Conservation (phyloP, 2,329 filamentous ascomycete species). For the Claviceps cyperi region DNA sequence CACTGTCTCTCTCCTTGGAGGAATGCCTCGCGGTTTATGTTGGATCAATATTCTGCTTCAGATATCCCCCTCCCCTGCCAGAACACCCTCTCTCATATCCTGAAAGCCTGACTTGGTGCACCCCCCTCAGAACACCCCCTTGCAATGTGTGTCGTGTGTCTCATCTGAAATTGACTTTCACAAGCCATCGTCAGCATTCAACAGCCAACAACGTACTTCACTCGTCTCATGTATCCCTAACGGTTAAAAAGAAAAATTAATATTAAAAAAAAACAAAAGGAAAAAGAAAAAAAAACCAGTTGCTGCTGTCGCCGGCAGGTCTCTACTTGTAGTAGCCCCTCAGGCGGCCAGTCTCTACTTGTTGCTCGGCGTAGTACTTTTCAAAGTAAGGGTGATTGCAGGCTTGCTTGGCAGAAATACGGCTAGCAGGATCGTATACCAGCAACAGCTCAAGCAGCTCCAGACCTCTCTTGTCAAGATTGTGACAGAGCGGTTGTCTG, state of each 20-base stretch:
- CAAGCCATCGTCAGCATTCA: neutral
- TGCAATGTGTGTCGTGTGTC: neutral
- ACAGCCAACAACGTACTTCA: neutral
- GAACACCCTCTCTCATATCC: conserved; percentile 7
- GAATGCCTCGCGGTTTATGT: neutral
- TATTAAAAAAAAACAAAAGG: neutral
- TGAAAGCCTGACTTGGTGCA: conserved; percentile 7
- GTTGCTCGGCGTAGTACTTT: conserved; percentile 19
- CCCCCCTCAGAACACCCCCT: neutral
- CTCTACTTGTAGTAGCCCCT: conserved; percentile 25
- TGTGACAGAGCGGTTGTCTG: conserved; percentile 50
- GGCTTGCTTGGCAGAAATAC: conserved; percentile 80
- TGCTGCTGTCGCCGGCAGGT: conserved; percentile 9
- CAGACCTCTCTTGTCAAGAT: conserved; percentile 56
- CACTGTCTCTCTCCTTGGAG: neutral
- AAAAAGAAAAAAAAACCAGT: conserved; percentile 5
- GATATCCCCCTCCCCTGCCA: neutral
- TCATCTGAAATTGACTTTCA: neutral
- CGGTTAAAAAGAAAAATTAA: neutral
- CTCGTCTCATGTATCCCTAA: neutral
- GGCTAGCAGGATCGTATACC: conserved; percentile 73
- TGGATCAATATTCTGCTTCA: conserved; percentile 1
- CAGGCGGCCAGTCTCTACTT: conserved; percentile 13
- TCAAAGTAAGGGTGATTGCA: conserved; percentile 74
- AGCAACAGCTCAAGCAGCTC: conserved; percentile 58